Evolutionary conservation across 164 flowering plant species (phyloP), one percentile per base, ranked within the genome.

Genomic region (Macadamia integrifolia): DNA sequence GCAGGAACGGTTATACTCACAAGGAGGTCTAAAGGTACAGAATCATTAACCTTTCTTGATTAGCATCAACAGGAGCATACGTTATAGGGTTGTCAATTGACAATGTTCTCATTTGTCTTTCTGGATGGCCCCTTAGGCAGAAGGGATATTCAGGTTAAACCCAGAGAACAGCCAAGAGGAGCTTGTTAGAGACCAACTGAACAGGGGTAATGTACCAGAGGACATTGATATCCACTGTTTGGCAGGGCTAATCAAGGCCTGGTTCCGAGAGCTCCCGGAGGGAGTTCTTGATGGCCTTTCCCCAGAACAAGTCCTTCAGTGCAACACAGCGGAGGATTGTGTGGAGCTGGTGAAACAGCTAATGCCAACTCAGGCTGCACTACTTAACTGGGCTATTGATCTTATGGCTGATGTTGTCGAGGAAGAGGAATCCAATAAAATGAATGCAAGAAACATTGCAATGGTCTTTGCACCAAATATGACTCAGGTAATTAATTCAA

Each of bases 341-440:
- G 80, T 81, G 42, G 92, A 85, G 75, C 91, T 92, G 9, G 87
- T 89, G 56, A 88, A 86, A 77, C 85, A 85, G 72, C 80, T 94
- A 15, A 75, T 82, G 56, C 98, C 97, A 28, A 90, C 89, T 53
- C 95, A 90, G 74, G 60, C 84, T 59, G 97, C 97, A 44, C 70
- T 94, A 67, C 91, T 94, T 59, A 85, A 79, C 62, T 94, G 97
- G 98, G 97, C 95, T 9, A 71, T 94, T 69, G 84, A 90, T 74
- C 89, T 94, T n/a, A 94, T 92, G 97, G 91, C 97, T 43, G 98
- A 94, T 76, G 93, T 94, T 56, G 98, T 88, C 11, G 93, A 92
- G 75, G 93, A 88, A 69, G 97, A 94, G 77, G 93, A 90, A 8
- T 77, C 62, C 53, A 94, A 94, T 80, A 94, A 92, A 68, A 92